Evolutionary conservation across 2,329 filamentous ascomycete species (phyloP).

Genomic region (Stagonosporopsis cucurbitacearum): DNA sequence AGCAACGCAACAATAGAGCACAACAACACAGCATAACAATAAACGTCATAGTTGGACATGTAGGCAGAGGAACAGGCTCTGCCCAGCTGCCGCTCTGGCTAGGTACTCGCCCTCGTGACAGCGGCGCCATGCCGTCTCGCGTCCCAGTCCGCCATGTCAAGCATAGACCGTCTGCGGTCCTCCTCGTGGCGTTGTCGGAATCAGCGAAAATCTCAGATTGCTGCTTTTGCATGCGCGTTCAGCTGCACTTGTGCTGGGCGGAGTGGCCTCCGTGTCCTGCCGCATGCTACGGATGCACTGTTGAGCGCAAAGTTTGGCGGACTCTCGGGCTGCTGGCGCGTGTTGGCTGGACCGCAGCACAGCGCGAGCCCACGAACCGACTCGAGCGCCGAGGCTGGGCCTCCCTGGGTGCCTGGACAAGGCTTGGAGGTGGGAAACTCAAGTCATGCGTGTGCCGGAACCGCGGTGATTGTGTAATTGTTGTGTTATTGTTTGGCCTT

Average conservation of each 20-base stretch:
- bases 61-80: background rate
- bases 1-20: background rate
- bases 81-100: too few relatives aligned
- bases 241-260: background rate
- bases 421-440: background rate
- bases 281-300: background rate
- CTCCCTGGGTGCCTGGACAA: background rate
- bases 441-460: background rate
- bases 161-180: background rate
- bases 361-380: background rate
- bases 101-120: background rate
- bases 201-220: slow-evolving; percentile 2
- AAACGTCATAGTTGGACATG: background rate
- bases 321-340: background rate
- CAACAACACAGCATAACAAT: background rate
- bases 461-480: background rate
- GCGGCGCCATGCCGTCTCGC: slow-evolving; percentile 4
- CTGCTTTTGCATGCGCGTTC: background rate
- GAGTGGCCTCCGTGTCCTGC: background rate
- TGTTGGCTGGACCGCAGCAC: too few relatives aligned
- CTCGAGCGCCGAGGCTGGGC: slow-evolving; percentile 4
- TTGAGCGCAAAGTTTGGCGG: background rate
- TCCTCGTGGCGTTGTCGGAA: background rate
- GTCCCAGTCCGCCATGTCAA: background rate
- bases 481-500: background rate